These are phyloP conservation scores for Spizellomyces punctatus DNA, from an alignment of 192 early-diverging fungal genomes.

Conservation along the genomic window DNA sequence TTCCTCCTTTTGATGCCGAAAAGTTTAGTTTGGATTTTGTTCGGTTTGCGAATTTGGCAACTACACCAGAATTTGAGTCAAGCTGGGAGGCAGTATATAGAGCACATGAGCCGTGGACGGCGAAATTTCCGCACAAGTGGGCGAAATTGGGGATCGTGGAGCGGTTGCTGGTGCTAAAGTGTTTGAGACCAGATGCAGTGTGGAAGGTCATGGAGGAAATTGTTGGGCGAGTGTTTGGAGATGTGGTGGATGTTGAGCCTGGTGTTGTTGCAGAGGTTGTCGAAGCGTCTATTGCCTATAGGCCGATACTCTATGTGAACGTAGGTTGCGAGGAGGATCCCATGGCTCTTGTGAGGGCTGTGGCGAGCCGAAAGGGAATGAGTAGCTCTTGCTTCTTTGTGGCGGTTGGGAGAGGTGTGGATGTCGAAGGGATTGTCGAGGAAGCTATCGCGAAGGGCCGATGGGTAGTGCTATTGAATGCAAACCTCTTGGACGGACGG, in stretches of 20 bases:
- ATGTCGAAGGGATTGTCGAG: not conserved
- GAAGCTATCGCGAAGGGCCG: constrained; percentile 28
- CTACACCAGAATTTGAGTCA: constrained; percentile 26
- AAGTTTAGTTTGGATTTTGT: constrained; percentile 35
- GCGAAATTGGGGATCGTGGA: constrained; percentile 26
- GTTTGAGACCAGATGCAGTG: constrained; percentile 34
- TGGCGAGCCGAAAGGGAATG: constrained; percentile 9
- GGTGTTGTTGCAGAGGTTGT: constrained; percentile 12
- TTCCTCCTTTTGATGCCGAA: constrained; percentile 9
- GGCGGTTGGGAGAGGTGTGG: not conserved
- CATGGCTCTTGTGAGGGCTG: not conserved
- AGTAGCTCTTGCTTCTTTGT: not conserved
- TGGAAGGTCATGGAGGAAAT: constrained; percentile 29
- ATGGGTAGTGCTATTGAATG: constrained; percentile 17
- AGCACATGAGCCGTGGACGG: constrained; percentile 24
- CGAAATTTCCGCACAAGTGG: constrained; percentile 32
- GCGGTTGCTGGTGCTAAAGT: constrained; percentile 18
- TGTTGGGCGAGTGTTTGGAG: constrained; percentile 13
- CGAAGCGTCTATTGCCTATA: not conserved
- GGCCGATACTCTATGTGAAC: constrained; percentile 1
- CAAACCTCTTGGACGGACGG: not conserved
- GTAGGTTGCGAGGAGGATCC: constrained; percentile 6
- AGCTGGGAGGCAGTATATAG: constrained; percentile 40
- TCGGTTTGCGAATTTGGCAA: constrained; percentile 32
- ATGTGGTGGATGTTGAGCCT: constrained; percentile 3